These are phyloP conservation scores for Volvox carteri DNA, from an alignment of 163 green algal genomes.

Conservation along the genomic window DNA sequence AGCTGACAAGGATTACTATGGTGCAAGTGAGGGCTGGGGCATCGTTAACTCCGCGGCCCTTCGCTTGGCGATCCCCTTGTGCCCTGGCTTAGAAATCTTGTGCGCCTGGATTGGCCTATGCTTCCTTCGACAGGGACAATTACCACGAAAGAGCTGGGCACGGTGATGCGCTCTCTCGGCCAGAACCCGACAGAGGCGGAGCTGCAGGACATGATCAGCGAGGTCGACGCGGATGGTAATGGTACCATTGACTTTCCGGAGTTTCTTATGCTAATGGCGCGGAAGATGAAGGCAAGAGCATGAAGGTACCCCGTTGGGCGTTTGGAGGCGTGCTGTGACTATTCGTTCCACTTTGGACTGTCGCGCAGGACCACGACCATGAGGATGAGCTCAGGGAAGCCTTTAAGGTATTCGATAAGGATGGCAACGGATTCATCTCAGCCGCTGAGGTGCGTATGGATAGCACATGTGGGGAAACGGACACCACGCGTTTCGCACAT, in stretches of 20 bases:
- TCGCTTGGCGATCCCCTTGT: constrained; percentile 2
- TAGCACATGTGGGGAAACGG: background rate
- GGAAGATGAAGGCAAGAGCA: constrained; percentile 90
- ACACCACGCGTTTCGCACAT: background rate
- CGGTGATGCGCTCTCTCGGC: constrained; percentile 98
- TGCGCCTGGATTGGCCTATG: background rate
- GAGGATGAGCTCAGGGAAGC: constrained; percentile 99
- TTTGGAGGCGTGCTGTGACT: background rate
- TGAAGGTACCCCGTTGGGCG: background rate
- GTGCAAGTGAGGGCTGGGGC: background rate
- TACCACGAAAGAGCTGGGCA: constrained; percentile 98
- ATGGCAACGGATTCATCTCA: constrained; percentile 99
- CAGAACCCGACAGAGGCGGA: constrained; percentile 99
- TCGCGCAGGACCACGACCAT: constrained; percentile 92
- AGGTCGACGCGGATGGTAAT: constrained; percentile 98
- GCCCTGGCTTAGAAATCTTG: background rate
- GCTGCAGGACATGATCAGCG: constrained; percentile 99
- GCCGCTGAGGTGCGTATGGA: constrained; percentile 89
- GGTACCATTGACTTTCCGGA: constrained; percentile 99
- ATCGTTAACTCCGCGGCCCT: background rate
- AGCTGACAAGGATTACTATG: too few species aligned
- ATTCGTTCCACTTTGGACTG: constrained; percentile 7
- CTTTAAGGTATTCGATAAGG: constrained; percentile 99
- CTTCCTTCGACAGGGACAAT: constrained; percentile 85
- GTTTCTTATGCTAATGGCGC: constrained; percentile 98